Evolutionary conservation across 2,329 filamentous ascomycete genomes (phyloP), one percentile per base, ranked within the genome.

Genomic region (Rutstroemia sp.): DNA sequence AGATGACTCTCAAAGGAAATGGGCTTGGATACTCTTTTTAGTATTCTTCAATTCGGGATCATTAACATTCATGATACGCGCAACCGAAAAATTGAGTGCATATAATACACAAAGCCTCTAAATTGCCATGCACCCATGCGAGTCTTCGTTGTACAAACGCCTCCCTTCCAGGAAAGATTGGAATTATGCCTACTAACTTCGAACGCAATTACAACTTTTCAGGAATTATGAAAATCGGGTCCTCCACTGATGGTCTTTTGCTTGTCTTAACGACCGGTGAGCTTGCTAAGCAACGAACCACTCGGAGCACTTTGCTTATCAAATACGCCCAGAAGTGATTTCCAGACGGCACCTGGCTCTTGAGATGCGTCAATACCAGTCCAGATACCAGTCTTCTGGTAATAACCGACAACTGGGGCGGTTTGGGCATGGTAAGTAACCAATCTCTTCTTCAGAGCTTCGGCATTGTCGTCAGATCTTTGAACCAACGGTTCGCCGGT

Each of bases 301-400:
- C 59, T 61, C 50, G 63, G 62, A 47, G 54, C 57, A 53, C 63
- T 75, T 70, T 80, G 78, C 63, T 85, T 78, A 56, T 87, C 83
- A 70, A 99, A 92, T 67, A 96, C 86, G 68, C 84, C 83, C 61
- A 97, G 78, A 72, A 99, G 78, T 72, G 86, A 89, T 80, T 90
- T 92, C 94, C 94, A 99, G 60, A 99, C 94, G 73, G 92, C 86
- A 48, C 89, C 89, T 19, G 94, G 94, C 76, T 96, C 87, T 79
- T 99, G 91, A 78, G 89, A 95, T 63, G 94, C 94, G 72, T 99
- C 94, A 68, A 99, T 83, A 61, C 88, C 87, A 74, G 87, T 87
- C 94, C 94, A 99, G 79, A 99, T 96, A 65, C 92, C 92, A 50
- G 89, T 95, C 76, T 91, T 90, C 77, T 95, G 88, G 83, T 99